These are phyloP conservation scores for Colletotrichum tabaci DNA, from an alignment of 2,329 filamentous ascomycete species.

Conservation along the genomic window DNA sequence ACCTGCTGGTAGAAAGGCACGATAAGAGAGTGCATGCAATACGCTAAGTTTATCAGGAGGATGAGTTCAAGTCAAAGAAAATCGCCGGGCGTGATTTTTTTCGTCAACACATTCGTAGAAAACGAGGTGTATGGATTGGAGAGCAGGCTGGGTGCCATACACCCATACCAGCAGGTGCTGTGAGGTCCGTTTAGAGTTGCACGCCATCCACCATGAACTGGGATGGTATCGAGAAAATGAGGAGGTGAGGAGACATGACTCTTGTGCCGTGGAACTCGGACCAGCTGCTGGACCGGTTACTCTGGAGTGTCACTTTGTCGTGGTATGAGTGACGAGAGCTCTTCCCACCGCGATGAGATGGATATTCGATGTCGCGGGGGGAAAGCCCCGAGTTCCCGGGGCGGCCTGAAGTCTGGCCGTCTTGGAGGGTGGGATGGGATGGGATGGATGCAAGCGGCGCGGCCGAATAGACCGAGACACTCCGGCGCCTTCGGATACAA, in stretches of 20 bases:
- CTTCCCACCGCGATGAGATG: neutral
- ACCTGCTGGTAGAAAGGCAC: neutral
- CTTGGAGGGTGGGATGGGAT: neutral
- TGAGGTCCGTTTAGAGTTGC: conserved; percentile 30
- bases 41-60: no score
- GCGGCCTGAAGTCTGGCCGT: conserved; percentile 2
- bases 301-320: neutral
- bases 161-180: neutral
- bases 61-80: neutral
- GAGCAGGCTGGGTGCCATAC: neutral
- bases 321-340: neutral
- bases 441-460: neutral
- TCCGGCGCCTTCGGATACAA: conserved; percentile 9
- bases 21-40: neutral
- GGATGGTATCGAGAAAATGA: neutral
- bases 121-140: neutral
- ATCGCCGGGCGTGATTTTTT: neutral
- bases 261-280: neutral
- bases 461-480: conserved; percentile 17
- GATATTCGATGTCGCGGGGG: neutral
- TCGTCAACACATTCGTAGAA: neutral
- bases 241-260: neutral
- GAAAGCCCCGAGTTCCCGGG: neutral
- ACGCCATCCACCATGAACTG: neutral
- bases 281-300: neutral